A percentile compares a stretch with the other conserved stretches of the same genome.
Evolutionary conservation across 257 asterid species (phyloP).

Genomic region (Dorcoceras hygrometricum): DNA sequence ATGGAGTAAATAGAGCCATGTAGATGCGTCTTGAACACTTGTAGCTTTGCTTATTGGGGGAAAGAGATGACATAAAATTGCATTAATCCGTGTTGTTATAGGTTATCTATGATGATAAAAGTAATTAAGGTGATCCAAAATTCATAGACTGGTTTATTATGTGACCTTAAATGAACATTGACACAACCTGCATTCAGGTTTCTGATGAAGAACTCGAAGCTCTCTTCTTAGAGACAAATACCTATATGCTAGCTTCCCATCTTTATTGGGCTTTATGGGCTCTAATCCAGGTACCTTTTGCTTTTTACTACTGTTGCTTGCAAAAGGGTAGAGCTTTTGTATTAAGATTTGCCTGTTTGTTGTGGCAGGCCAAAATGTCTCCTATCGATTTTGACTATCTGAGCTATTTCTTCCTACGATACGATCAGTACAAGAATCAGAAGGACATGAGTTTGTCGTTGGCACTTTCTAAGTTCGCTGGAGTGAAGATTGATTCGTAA

Average conservation of each 20-base stretch:
- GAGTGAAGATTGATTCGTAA: slow-evolving; percentile 23
- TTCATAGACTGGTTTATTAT: not conserved
- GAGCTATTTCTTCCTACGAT: slow-evolving; percentile 72
- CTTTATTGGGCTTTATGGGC: slow-evolving; percentile 96
- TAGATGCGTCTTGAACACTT: not conserved
- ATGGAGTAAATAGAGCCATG: not conserved
- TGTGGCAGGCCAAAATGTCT: slow-evolving; percentile 82
- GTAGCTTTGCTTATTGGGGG: not conserved
- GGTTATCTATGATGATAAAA: not conserved
- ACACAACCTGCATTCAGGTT: slow-evolving; percentile 40
- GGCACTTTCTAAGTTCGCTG: slow-evolving; percentile 42
- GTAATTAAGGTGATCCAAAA: not conserved
- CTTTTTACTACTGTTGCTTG: slow-evolving; percentile 11
- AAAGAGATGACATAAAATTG: not conserved
- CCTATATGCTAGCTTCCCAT: slow-evolving; percentile 85
- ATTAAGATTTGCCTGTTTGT: slow-evolving; percentile 20
- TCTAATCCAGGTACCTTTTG: slow-evolving; percentile 69
- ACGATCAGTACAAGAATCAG: slow-evolving; percentile 68
- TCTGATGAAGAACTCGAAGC: slow-evolving; percentile 60
- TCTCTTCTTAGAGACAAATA: slow-evolving; percentile 66
- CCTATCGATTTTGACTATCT: slow-evolving; percentile 87
- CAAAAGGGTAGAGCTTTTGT: not conserved
- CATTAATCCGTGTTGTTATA: not conserved
- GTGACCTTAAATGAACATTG: slow-evolving; percentile 18
- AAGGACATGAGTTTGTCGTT: slow-evolving; percentile 43